Base-by-base conservation (phyloP, 495 filamentous ascomycete species). In the Aspergillus nanangensis region DNA sequence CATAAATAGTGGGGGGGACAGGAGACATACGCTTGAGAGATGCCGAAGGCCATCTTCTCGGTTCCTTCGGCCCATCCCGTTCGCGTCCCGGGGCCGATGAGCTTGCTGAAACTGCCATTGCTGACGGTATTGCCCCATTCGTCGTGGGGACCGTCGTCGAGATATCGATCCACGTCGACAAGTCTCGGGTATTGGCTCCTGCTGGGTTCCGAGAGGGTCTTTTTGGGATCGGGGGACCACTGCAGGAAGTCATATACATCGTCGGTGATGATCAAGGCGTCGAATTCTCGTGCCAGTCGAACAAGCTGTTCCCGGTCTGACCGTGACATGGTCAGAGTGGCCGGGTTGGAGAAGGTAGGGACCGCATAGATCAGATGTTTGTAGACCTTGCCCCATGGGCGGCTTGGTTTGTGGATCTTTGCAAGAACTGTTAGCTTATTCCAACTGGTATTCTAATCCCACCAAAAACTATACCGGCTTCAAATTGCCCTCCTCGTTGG, bases 241-340 rank as follows among this genome's bases (percentile, higher is more conserved):
- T 76, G 75, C 0, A 90, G 66, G 42, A 87, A 80, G 52, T 91
- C 87, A 51, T 91, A 90, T 3, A 89, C 84, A 64, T 90, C 86
- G 62, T 90, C 86, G 33, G 67, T 70, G 14, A 90, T 69, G 24
- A 89, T 58, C 1, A 90, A 62, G 5, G 84, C 84, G 50, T 90
- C 77, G 58, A 73, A 70, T 29, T 77, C 63, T 5, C 84, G 67
- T 3, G 86, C 86, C 4, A 87, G 41, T 20, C 60, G 47, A 8
- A 90, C 71, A 1, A 90, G 68, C 1, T 50, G 60, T 29, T 74
- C 50, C 0, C 86, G 69, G 5, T 77, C 69, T 7, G 59, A 44
- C 4, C 79, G 56, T 1, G 76, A 63, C 75, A 82, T 81, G 0
- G 79, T 87, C 25, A 72, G 78, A 1, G 77, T 80, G 0, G 79